Evolutionary conservation across 345 rosid genomes (phyloP).

Genomic region (Camelina neglecta): DNA sequence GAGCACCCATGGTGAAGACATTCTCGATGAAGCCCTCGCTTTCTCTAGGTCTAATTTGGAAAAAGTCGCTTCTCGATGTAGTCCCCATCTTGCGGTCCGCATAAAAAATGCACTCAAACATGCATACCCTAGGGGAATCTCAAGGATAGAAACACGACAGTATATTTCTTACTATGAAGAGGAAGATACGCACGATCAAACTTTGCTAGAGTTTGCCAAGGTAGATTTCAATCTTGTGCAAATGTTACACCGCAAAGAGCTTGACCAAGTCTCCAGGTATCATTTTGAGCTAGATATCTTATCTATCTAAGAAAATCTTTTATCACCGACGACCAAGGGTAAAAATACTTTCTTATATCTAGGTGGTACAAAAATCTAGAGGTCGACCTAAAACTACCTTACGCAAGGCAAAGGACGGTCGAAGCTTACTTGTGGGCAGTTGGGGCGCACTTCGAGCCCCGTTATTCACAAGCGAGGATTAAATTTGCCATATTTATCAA

Average conservation of each 20-base stretch:
- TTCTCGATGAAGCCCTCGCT: too few species aligned
- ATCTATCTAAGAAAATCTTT: too few species aligned
- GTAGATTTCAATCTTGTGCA: constrained; percentile 13
- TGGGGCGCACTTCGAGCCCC: constrained; percentile 10
- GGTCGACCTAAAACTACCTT: not conserved
- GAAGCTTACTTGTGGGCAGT: constrained; percentile 34
- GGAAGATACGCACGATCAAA: not conserved
- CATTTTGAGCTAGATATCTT: too few species aligned
- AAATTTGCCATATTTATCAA: not conserved
- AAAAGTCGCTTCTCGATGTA: too few species aligned
- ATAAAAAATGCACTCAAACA: constrained; percentile 30
- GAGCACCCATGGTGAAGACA: constrained; percentile 26
- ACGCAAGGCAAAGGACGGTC: constrained; percentile 9
- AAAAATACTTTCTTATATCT: too few species aligned
- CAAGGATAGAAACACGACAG: constrained; percentile 28
- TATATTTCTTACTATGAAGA: constrained; percentile 32
- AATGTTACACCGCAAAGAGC: constrained; percentile 11
- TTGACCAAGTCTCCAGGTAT: constrained; percentile 4
- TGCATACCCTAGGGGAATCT: constrained; percentile 24
- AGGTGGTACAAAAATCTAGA: constrained; percentile 20
- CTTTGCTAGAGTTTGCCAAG: constrained; percentile 29
- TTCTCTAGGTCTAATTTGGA: too few species aligned
- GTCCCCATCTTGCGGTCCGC: not conserved
- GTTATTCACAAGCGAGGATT: constrained; percentile 7
- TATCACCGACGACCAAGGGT: too few species aligned